These are phyloP conservation scores for Ophiostoma perfectum DNA, from an alignment of 2,329 filamentous ascomycete species.

Conservation along the genomic window DNA sequence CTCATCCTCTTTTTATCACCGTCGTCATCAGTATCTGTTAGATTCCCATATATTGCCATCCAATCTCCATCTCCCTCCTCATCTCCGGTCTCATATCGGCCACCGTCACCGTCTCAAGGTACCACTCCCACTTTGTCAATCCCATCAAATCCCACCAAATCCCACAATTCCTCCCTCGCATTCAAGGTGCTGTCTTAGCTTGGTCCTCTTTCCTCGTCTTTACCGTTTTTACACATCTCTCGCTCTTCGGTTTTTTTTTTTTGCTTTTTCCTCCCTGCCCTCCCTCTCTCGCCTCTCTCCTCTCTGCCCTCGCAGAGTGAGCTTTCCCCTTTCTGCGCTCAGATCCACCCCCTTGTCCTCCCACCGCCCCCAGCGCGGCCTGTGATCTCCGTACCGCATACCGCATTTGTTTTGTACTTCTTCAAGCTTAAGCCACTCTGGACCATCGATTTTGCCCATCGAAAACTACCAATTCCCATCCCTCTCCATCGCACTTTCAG, in stretches of 20 bases:
- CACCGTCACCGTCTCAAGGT: background rate
- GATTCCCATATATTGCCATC: background rate
- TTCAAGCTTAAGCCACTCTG: background rate
- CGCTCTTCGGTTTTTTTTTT: background rate
- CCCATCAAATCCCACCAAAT: conserved; percentile 5
- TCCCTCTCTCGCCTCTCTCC: background rate
- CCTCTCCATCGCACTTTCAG: conserved; percentile 3
- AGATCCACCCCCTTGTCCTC: conserved; percentile 4
- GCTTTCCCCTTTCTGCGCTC: background rate
- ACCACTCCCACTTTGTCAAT: background rate
- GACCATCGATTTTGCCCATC: conserved; percentile 11
- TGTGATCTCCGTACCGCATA: background rate
- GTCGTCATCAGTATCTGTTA: background rate
- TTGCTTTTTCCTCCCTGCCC: background rate
- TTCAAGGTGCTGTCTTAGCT: background rate
- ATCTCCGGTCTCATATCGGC: background rate
- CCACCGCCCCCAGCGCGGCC: background rate
- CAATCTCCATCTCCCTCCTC: background rate
- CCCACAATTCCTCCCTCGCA: background rate
- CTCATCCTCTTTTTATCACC: too few species aligned
- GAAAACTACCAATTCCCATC: conserved; percentile 12
- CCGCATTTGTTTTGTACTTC: background rate
- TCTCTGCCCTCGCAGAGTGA: background rate
- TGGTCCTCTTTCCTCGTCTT: background rate
- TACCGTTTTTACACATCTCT: background rate